Evolutionary conservation across 2,329 filamentous ascomycete genomes (phyloP).

Genomic region (Ilyonectria robusta): DNA sequence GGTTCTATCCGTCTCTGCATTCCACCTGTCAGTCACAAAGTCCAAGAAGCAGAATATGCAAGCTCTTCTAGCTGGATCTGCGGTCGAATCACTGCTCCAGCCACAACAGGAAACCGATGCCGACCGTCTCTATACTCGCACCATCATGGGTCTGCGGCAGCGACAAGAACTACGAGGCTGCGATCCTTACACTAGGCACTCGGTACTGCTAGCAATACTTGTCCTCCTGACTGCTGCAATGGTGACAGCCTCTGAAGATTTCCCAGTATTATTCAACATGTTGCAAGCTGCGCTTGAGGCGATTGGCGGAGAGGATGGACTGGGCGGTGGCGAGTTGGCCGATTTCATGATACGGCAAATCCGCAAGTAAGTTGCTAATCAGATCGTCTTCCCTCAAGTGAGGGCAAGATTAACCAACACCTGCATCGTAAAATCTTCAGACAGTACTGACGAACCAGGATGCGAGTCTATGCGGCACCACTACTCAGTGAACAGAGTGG

Average conservation of each 20-base stretch:
- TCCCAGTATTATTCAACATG: constrained; percentile 35
- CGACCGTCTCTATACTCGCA: constrained; percentile 22
- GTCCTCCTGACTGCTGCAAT: constrained; percentile 33
- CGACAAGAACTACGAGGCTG: background rate
- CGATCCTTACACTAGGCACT: constrained; percentile 9
- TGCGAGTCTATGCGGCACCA: constrained; percentile 29
- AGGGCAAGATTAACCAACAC: background rate
- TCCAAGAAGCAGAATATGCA: background rate
- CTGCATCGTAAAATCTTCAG: background rate
- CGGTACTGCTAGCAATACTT: constrained; percentile 33
- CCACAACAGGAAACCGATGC: background rate
- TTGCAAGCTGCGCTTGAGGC: constrained; percentile 30
- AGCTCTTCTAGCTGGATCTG: background rate
- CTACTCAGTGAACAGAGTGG: constrained; percentile 26
- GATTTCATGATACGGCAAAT: constrained; percentile 29
- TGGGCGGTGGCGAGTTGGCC: constrained; percentile 25
- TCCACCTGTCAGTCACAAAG: constrained; percentile 6
- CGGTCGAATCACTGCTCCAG: background rate
- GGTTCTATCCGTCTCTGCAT: constrained; percentile 22
- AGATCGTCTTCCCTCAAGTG: background rate
- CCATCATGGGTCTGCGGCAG: constrained; percentile 24
- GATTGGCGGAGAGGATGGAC: constrained; percentile 32
- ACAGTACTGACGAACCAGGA: constrained; percentile 2
- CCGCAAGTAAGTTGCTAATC: constrained; percentile 27
- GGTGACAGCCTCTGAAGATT: constrained; percentile 37